These are phyloP conservation scores for Tausonia pullulans DNA, from an alignment of 1,284 basidiomycete species.

Conservation along the genomic window DNA sequence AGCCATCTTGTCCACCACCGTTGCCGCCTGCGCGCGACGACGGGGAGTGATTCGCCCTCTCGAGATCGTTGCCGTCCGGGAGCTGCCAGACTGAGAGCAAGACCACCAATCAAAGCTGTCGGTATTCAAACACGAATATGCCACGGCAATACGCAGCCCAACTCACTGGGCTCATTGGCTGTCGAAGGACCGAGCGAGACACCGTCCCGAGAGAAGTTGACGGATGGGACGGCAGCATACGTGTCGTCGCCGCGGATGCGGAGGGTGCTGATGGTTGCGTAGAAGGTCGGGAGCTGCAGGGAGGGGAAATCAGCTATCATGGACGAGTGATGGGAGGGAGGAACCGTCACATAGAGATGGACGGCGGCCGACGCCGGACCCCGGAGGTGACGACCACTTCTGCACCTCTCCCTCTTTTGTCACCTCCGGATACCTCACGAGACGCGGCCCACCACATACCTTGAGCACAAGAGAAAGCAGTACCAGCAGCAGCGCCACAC, in stretches of 20 bases:
- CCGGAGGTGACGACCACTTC: no score
- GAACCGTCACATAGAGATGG: not conserved
- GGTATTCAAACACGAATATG: no score
- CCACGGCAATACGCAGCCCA: not conserved
- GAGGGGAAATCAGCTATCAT: not conserved
- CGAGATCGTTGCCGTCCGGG: no score
- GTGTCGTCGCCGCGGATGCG: not conserved
- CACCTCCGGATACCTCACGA: not conserved
- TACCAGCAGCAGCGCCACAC: not conserved
- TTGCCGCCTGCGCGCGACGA: no score
- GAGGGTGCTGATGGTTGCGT: not conserved
- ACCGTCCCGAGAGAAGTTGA: not conserved
- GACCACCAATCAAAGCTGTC: no score
- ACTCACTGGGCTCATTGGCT: not conserved
- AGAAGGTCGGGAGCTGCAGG: not conserved
- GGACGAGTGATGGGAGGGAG: not conserved
- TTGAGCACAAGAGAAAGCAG: not conserved
- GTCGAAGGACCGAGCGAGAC: not conserved
- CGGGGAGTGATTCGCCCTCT: no score
- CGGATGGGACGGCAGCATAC: not conserved
- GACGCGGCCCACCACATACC: not conserved
- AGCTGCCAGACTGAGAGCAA: no score
- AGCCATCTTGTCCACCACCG: no score
- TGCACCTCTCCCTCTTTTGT: no score
- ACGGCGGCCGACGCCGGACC: no score